These are phyloP conservation scores for Aspergillus sp. DNA, from an alignment of 2,329 filamentous ascomycete species.

Conservation along the genomic window DNA sequence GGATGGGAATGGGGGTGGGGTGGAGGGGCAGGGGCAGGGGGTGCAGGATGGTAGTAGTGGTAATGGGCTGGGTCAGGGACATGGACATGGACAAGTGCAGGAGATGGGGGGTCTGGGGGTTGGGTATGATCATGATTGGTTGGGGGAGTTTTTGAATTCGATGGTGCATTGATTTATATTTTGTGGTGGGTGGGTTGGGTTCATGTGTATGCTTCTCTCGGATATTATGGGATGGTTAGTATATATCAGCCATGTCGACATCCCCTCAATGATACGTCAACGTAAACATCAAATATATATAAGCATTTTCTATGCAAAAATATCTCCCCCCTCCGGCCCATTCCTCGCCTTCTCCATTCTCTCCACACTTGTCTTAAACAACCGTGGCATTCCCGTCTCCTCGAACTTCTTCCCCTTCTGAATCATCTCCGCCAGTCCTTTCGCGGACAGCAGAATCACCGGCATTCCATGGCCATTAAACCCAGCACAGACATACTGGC, in stretches of 20 bases:
- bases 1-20: neutral
- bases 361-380: slow-evolving; percentile 35
- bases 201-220: too few species aligned
- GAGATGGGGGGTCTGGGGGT: neutral
- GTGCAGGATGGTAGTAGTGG: neutral
- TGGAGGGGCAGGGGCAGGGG: neutral
- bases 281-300: neutral
- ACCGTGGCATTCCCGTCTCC: slow-evolving; percentile 32
- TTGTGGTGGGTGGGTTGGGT: too few species aligned
- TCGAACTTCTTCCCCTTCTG: slow-evolving; percentile 30
- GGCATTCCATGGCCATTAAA: slow-evolving; percentile 73
- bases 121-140: slow-evolving; percentile 2
- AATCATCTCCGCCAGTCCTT: slow-evolving; percentile 62
- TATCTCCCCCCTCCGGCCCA: slow-evolving; percentile 24
- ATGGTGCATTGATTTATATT: neutral
- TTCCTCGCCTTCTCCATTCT: slow-evolving; percentile 17
- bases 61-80: too few species aligned
- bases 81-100: neutral
- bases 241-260: too few species aligned
- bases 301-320: neutral
- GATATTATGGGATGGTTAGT: too few species aligned
- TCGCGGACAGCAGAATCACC: slow-evolving; percentile 61
- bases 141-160: slow-evolving; percentile 2
- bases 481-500: slow-evolving; percentile 60
- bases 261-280: too few species aligned